Conservation (phyloP, 148 eudicot species). For the Mesembryanthemum crystallinum region DNA sequence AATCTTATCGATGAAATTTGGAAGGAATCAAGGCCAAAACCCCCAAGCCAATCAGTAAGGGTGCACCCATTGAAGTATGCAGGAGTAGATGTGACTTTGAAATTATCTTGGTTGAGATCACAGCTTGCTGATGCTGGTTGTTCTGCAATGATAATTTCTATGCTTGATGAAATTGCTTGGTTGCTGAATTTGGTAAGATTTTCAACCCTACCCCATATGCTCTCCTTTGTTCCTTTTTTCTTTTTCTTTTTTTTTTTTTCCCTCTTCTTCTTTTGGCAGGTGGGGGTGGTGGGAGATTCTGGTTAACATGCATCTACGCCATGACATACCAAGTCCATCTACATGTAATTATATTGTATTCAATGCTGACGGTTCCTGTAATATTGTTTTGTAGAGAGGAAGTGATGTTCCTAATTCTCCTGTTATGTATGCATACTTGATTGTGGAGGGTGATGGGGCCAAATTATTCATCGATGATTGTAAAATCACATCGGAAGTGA, state of each 20-base stretch:
- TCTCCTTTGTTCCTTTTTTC: background rate
- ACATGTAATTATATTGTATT: background rate
- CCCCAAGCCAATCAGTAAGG: conserved; percentile 62
- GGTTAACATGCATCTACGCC: background rate
- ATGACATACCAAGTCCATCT: background rate
- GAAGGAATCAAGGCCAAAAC: conserved; percentile 78
- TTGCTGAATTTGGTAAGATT: conserved; percentile 77
- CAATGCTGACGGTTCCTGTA: conserved; percentile 10
- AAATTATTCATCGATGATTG: conserved; percentile 67
- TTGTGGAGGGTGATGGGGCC: conserved; percentile 72
- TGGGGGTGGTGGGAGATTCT: background rate
- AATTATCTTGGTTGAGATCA: conserved; percentile 73
- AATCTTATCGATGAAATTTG: conserved; percentile 95
- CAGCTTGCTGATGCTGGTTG: conserved; percentile 63
- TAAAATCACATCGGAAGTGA: conserved; percentile 71
- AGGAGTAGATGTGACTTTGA: conserved; percentile 68
- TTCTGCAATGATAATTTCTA: conserved; percentile 71
- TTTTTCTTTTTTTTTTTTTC: no score
- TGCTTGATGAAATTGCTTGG: conserved; percentile 98
- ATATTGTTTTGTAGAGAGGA: conserved; percentile 65
- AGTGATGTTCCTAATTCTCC: conserved; percentile 91
- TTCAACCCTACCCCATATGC: conserved; percentile 1
- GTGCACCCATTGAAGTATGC: conserved; percentile 89
- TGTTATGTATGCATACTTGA: conserved; percentile 82
- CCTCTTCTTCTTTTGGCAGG: background rate